Conservation (phyloP, 2,329 filamentous ascomycete genomes). For the Exophiala phaeomuriformis region DNA sequence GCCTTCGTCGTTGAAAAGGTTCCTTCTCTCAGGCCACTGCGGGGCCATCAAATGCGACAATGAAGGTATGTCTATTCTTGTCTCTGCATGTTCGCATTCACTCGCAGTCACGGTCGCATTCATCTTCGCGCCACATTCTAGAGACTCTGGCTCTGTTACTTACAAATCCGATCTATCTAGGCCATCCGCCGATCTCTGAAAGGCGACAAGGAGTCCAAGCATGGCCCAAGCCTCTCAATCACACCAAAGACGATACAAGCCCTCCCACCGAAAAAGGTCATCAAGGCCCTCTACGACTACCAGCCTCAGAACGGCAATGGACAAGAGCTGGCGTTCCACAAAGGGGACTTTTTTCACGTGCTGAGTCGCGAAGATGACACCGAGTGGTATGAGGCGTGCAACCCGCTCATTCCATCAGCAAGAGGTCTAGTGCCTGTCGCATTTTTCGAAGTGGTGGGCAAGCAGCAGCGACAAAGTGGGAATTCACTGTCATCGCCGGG, state of each 20-base stretch:
- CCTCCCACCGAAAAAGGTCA: slow-evolving; percentile 93
- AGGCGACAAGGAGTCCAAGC: slow-evolving; percentile 66
- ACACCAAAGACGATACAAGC: slow-evolving; percentile 82
- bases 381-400: slow-evolving; percentile 98
- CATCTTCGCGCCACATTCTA: not conserved
- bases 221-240: slow-evolving; percentile 60
- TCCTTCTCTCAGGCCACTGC: slow-evolving; percentile 11
- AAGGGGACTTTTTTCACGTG: slow-evolving; percentile 97
- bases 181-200: slow-evolving; percentile 83
- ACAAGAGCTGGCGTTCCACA: slow-evolving; percentile 82
- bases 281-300: slow-evolving; percentile 93
- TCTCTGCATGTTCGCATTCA: not conserved
- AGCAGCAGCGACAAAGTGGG: slow-evolving; percentile 82
- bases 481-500: slow-evolving; percentile 53
- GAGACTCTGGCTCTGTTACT: not conserved
- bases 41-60: slow-evolving; percentile 23
- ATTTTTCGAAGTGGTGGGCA: slow-evolving; percentile 87
- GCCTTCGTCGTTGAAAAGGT: slow-evolving; percentile 1
- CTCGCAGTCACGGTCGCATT: not conserved
- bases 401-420: slow-evolving; percentile 77
- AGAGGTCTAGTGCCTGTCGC: slow-evolving; percentile 87
- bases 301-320: slow-evolving; percentile 58
- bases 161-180: slow-evolving; percentile 38
- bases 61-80: slow-evolving; percentile 21
- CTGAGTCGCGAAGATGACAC: slow-evolving; percentile 88